Evolutionary conservation across 2,329 filamentous ascomycete genomes (phyloP).

Genomic region (Ceratocystis diversiconidia): DNA sequence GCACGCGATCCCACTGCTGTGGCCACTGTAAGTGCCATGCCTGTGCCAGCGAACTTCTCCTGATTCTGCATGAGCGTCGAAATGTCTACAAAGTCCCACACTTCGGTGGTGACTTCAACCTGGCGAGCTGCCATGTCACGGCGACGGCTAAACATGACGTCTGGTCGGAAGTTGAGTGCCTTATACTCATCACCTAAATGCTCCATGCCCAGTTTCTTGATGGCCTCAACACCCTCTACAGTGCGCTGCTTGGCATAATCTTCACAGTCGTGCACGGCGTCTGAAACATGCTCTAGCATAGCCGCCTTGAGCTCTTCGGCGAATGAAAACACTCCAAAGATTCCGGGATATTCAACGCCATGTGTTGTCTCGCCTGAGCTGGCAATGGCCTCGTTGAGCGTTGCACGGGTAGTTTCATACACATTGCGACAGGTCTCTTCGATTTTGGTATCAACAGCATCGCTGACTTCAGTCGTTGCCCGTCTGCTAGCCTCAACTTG

Average conservation of each 20-base stretch:
- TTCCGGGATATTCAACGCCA: conserved; percentile 71
- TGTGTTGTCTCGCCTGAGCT: conserved; percentile 64
- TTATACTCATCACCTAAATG: conserved; percentile 81
- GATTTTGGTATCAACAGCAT: conserved; percentile 67
- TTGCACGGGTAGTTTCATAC: conserved; percentile 67
- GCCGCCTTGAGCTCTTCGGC: conserved; percentile 85
- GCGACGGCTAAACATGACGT: conserved; percentile 85
- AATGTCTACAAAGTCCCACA: conserved; percentile 89
- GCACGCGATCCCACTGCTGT: conserved; percentile 72
- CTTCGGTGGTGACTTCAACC: conserved; percentile 73
- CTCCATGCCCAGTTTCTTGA: conserved; percentile 75
- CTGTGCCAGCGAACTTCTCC: conserved; percentile 86
- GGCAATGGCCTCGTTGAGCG: conserved; percentile 59
- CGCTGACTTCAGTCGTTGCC: conserved; percentile 63
- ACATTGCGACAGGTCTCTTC: conserved; percentile 76
- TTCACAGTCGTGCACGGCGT: conserved; percentile 66
- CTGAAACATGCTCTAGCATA: conserved; percentile 77
- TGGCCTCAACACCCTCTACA: conserved; percentile 65
- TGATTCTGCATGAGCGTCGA: conserved; percentile 70
- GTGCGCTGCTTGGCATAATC: conserved; percentile 69
- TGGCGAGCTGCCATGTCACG: conserved; percentile 70
- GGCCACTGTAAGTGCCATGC: conserved; percentile 84
- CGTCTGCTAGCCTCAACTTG: conserved; percentile 72
- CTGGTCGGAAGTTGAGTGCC: conserved; percentile 73
- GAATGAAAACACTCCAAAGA: conserved; percentile 76